Conservation (phyloP, 768 basidiomycete genomes). For the Pisolithus microcarpus region DNA sequence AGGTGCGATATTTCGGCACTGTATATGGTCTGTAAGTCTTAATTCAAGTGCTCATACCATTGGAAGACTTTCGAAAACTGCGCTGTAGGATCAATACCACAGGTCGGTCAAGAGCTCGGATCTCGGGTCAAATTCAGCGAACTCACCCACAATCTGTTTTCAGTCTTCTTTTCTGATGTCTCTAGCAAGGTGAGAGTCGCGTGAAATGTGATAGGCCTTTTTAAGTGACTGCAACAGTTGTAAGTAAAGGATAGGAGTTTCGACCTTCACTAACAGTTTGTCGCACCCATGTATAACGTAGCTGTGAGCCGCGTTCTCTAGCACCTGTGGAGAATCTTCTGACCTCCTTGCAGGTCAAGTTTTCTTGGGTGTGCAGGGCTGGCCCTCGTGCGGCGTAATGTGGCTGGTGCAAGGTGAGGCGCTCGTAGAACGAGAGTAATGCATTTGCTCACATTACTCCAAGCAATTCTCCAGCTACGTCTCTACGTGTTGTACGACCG, state of each 20-base stretch:
- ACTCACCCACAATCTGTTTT: not conserved
- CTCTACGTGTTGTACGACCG: slow-evolving; percentile 29
- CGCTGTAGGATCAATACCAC: not conserved
- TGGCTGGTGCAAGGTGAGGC: slow-evolving; percentile 3
- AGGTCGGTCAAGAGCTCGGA: not conserved
- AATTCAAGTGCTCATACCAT: not conserved
- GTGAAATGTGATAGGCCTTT: not conserved
- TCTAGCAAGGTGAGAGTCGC: not conserved
- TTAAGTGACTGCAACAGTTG: not conserved
- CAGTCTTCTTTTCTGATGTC: not conserved
- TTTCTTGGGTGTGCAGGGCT: slow-evolving; percentile 1
- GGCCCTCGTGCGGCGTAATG: not conserved
- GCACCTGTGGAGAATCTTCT: not conserved
- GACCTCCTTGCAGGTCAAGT: not conserved
- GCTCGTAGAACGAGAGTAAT: not conserved
- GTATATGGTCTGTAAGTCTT: slow-evolving; percentile 1
- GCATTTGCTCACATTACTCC: not conserved
- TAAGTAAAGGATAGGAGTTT: not conserved
- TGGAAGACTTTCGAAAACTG: not conserved
- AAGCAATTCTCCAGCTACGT: slow-evolving; percentile 29
- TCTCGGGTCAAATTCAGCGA: not conserved
- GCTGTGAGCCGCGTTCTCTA: not conserved
- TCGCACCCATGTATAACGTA: not conserved
- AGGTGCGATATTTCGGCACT: slow-evolving; percentile 3
- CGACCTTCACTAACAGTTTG: not conserved